Conservation (phyloP, 306 rosid genomes). For the Arachis stenosperma region DNA sequence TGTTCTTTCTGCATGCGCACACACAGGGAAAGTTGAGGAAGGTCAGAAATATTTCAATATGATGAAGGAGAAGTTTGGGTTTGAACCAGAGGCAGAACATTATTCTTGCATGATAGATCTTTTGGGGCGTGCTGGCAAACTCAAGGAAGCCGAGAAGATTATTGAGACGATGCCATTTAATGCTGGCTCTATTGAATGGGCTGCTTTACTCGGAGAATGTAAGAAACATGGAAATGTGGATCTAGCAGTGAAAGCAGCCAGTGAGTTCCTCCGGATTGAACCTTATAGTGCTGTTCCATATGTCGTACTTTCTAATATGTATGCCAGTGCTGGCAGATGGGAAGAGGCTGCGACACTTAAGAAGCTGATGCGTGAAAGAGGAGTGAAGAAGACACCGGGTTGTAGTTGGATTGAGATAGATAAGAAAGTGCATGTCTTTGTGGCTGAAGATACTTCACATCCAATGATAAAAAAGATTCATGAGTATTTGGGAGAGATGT, state of each 20-base stretch:
- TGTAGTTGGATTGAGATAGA: constrained; percentile 86
- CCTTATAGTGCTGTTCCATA: constrained; percentile 72
- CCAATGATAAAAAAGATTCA: constrained; percentile 71
- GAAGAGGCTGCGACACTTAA: constrained; percentile 62
- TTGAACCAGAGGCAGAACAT: constrained; percentile 75
- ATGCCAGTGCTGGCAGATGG: constrained; percentile 73
- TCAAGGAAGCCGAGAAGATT: constrained; percentile 68
- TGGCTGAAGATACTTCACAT: constrained; percentile 81
- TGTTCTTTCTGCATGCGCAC: constrained; percentile 77
- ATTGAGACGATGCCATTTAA: constrained; percentile 74
- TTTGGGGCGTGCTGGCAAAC: constrained; percentile 76
- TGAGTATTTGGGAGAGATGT: constrained; percentile 66
- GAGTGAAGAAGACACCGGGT: constrained; percentile 85
- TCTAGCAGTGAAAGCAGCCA: constrained; percentile 74
- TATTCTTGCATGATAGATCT: constrained; percentile 89
- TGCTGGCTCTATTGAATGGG: constrained; percentile 76
- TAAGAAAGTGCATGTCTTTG: constrained; percentile 61
- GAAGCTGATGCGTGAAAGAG: constrained; percentile 71
- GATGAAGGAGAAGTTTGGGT: constrained; percentile 74
- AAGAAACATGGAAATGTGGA: constrained; percentile 81
- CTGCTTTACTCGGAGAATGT: constrained; percentile 81
- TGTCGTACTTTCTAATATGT: constrained; percentile 67
- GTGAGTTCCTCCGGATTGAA: constrained; percentile 61
- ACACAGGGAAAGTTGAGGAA: constrained; percentile 75
- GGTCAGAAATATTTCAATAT: constrained; percentile 68